Base-by-base conservation (phyloP, 2,329 filamentous ascomycete genomes). In the Clonostachys solani region DNA sequence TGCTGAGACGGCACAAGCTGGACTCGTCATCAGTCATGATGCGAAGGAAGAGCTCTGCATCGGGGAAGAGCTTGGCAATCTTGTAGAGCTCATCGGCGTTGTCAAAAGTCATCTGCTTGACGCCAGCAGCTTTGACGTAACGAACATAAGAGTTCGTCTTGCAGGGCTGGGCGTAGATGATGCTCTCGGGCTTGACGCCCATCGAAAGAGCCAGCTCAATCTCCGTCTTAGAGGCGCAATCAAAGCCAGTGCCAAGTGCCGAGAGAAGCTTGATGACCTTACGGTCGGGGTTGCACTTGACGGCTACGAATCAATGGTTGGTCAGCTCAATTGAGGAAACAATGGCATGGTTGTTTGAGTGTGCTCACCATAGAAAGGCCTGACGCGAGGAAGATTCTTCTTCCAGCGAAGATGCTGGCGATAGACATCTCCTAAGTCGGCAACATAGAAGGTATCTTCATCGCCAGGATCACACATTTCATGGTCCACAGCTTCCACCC, bases 61-160 rank as follows among this genome's bases (percentile, higher is more conserved):
- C 83, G 3, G 94, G 92, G 63, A 81, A 96, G 58, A 94, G 81
- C 68, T 90, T 87, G 69, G 95, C 94, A 68, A 95, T 92, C 80
- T 99, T 99, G 81, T 92, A 90, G 45, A 99, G 81, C 78, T 99
- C 94, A 67, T 99, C 94, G 65, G 87, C 83, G 60, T 99, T 99
- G 80, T 99, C 94, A 64, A 99, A 97, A 3, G 94, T 99, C 92
- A 99, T 97, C 77, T 96, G 89, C 74, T 88, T 92, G 65, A 99
- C 94, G 56, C 87, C 87, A 56, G 85, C 77, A 63, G 83, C 80
- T 61, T 87, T 84, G 54, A 95, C 94, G 62, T 92, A 95, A 63
- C 92, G 90, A 52, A 99, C 80, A 68, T 96, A 97, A 43, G 92
- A 96, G 74, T 94, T 95, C 61, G 94, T 99, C 84, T 99, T 99